Conservation (phyloP, 805 yeast species). For the Wickerhamiella dianesei region DNA sequence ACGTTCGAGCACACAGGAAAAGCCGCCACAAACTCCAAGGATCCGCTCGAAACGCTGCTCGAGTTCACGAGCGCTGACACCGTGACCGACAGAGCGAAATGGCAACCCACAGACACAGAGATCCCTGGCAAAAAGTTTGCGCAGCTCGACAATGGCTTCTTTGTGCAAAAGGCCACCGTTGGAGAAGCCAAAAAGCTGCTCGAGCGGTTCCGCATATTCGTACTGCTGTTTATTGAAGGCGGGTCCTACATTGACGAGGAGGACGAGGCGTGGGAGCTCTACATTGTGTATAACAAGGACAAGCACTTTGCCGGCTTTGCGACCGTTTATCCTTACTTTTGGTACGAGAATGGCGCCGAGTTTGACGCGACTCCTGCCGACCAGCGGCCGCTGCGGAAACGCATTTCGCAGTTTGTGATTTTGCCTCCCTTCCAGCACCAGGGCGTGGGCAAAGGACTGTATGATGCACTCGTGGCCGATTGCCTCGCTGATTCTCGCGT, state of each 20-base stretch:
- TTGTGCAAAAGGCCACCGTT: conserved; percentile 34
- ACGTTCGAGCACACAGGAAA: conserved; percentile 38
- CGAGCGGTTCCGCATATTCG: conserved; percentile 50
- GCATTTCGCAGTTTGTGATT: conserved; percentile 76
- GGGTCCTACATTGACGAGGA: conserved; percentile 71
- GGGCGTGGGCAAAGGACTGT: conserved; percentile 53
- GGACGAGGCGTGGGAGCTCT: conserved; percentile 75
- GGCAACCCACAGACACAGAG: conserved; percentile 39
- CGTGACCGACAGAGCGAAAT: conserved; percentile 45
- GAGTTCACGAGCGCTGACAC: conserved; percentile 52
- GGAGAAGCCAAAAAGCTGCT: background rate
- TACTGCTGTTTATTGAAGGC: conserved; percentile 80
- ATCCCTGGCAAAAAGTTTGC: conserved; percentile 4
- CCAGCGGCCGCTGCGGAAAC: conserved; percentile 35
- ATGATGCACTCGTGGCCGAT: conserved; percentile 37
- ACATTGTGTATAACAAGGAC: conserved; percentile 34
- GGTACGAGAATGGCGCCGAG: conserved; percentile 46
- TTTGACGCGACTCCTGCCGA: conserved; percentile 17
- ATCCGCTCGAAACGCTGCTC: conserved; percentile 41
- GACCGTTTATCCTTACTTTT: conserved; percentile 76
- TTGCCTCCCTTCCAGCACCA: conserved; percentile 72
- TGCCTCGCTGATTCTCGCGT: conserved; percentile 46
- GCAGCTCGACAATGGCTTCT: conserved; percentile 23
- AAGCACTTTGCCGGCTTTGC: conserved; percentile 57
- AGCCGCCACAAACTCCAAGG: conserved; percentile 44